Evolutionary conservation across 129 eudicot genomes (phyloP).

Genomic region (Centaurea solstitialis): DNA sequence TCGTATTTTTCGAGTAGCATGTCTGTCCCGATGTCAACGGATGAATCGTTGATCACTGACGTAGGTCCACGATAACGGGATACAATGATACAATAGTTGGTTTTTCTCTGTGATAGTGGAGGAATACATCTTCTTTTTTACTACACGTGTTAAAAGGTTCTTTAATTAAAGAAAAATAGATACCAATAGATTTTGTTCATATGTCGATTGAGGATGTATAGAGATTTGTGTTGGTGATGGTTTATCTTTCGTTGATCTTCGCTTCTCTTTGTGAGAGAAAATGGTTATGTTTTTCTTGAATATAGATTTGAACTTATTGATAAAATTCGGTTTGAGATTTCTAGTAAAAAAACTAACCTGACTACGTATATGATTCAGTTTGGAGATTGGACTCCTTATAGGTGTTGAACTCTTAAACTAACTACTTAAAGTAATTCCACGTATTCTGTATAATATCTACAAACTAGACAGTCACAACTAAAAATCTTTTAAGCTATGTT

Average conservation of each 20-base stretch:
- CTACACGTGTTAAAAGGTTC: not conserved
- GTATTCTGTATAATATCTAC: no score
- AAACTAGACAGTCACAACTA: not conserved
- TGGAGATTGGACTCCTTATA: not conserved
- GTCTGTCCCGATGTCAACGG: not conserved
- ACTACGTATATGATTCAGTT: not conserved
- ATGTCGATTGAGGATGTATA: not conserved
- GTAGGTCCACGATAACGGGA: slow-evolving; percentile 4
- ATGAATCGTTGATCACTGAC: slow-evolving; percentile 10
- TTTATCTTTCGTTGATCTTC: not conserved
- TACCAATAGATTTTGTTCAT: not conserved
- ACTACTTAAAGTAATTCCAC: no score
- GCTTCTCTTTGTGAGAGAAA: not conserved
- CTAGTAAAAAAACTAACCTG: not conserved
- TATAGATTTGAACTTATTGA: not conserved
- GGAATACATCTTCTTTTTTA: not conserved
- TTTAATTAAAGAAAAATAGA: not conserved
- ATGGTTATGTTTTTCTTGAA: not conserved
- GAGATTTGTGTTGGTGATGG: not conserved
- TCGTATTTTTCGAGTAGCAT: not conserved
- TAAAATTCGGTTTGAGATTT: not conserved
- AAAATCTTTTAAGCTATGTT: no score
- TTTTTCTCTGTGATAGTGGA: not conserved
- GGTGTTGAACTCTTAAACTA: no score
- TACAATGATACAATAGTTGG: no score